Evolutionary conservation across 441 rosid species (phyloP).

Genomic region (Metrosideros polymorpha): DNA sequence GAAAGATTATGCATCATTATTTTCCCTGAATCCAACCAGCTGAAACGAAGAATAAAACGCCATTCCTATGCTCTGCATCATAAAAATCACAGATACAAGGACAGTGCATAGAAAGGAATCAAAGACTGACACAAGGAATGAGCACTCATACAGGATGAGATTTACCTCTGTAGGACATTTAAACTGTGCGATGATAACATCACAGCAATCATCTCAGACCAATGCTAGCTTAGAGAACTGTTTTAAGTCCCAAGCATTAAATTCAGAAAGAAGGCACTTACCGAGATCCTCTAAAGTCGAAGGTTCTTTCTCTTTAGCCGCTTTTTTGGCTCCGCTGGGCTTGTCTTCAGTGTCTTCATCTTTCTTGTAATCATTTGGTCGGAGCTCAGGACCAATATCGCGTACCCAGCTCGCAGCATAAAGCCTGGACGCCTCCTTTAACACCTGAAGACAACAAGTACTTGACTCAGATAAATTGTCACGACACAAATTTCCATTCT

Average conservation of each 20-base stretch:
- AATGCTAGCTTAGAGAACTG: neutral
- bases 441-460: conserved; percentile 27
- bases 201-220: neutral
- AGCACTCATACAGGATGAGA: neutral
- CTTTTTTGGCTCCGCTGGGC: conserved; percentile 1
- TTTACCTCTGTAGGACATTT: neutral
- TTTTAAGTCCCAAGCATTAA: neutral
- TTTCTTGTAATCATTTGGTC: conserved; percentile 72
- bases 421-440: conserved; percentile 86
- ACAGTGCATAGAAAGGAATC: neutral
- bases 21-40: neutral
- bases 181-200: neutral
- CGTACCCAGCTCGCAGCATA: conserved; percentile 86
- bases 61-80: neutral
- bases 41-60: neutral
- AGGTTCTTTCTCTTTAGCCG: conserved; percentile 42
- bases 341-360: conserved; percentile 23
- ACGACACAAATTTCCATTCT: neutral
- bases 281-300: conserved; percentile 84
- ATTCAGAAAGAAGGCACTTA: conserved; percentile 13
- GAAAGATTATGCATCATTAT: neutral
- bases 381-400: conserved; percentile 88
- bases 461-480: neutral
- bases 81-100: neutral
- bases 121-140: neutral